Evolutionary conservation across 1,284 basidiomycete species (phyloP).

Genomic region (Cutaneotrichosporon cavernicola): DNA sequence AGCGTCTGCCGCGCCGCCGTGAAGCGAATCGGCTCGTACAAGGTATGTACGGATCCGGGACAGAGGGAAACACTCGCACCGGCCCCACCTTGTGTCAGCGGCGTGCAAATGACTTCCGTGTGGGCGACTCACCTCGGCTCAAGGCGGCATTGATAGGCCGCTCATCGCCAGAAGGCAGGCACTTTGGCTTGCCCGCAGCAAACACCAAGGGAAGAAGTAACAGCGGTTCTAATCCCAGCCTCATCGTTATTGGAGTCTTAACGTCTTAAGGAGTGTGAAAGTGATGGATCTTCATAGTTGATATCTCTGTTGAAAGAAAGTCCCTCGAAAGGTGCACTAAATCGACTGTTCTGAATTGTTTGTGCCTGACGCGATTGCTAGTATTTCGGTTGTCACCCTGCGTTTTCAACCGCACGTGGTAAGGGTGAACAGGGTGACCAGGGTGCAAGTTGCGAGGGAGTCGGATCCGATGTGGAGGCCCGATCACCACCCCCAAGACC

Average conservation of each 20-base stretch:
- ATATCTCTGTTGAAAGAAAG: too few species aligned
- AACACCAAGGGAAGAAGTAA: background rate
- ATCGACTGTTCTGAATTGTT: background rate
- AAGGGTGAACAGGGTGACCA: too few species aligned
- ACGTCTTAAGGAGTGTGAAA: background rate
- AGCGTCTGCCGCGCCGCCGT: constrained; percentile 46
- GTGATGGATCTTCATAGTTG: background rate
- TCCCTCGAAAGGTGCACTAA: background rate
- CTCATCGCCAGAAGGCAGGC: constrained; percentile 40
- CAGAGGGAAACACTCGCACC: constrained; percentile 45
- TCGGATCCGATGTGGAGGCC: background rate
- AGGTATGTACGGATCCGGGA: constrained; percentile 45
- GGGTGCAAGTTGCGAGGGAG: background rate
- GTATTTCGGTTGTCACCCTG: background rate
- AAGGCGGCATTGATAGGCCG: constrained; percentile 46
- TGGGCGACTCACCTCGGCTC: constrained; percentile 32
- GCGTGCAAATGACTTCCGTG: too few species aligned
- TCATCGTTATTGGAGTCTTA: background rate
- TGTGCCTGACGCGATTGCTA: background rate
- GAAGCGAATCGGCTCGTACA: constrained; percentile 45
- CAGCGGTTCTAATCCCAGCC: background rate
- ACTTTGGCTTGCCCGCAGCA: background rate
- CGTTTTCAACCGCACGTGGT: background rate
- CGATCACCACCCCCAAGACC: background rate
- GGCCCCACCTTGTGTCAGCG: constrained; percentile 37